These are phyloP conservation scores for Takakia lepidozioides DNA, from an alignment of 225 moss, liverwort and hornwort species.

Conservation along the genomic window DNA sequence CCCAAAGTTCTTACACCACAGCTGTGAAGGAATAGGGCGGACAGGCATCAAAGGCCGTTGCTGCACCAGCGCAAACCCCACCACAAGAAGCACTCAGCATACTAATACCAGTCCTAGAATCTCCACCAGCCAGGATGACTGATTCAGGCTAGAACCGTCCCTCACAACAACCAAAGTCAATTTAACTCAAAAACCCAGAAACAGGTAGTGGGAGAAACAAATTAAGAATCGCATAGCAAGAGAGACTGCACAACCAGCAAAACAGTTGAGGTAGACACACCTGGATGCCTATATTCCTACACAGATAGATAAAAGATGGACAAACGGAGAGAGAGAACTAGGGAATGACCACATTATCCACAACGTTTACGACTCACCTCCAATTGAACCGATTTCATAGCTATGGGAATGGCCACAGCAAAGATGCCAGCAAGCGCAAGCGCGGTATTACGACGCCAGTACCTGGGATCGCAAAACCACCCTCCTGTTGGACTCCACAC, in stretches of 20 bases:
- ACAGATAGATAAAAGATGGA: background rate
- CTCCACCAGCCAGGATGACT: no score
- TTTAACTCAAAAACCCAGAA: no score
- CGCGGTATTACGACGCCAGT: conserved; percentile 90
- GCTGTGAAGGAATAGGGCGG: conserved; percentile 85
- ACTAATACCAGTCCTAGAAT: background rate
- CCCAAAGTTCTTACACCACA: conserved; percentile 98
- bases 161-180: no score
- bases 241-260: background rate
- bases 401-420: conserved; percentile 76
- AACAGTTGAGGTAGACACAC: background rate
- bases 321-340: background rate
- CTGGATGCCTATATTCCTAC: background rate
- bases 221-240: background rate
- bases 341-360: background rate
- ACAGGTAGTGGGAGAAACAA: background rate
- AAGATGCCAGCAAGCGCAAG: conserved; percentile 71
- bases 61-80: conserved; percentile 31
- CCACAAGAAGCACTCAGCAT: background rate
- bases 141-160: no score
- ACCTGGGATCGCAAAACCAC: conserved; percentile 90
- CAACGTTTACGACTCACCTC: no score
- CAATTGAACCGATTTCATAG: conserved; percentile 78
- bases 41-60: conserved; percentile 84
- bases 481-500: conserved; percentile 97